Conservation (phyloP, 2,329 filamentous ascomycete genomes). For the Lasiodiplodia citricola region DNA sequence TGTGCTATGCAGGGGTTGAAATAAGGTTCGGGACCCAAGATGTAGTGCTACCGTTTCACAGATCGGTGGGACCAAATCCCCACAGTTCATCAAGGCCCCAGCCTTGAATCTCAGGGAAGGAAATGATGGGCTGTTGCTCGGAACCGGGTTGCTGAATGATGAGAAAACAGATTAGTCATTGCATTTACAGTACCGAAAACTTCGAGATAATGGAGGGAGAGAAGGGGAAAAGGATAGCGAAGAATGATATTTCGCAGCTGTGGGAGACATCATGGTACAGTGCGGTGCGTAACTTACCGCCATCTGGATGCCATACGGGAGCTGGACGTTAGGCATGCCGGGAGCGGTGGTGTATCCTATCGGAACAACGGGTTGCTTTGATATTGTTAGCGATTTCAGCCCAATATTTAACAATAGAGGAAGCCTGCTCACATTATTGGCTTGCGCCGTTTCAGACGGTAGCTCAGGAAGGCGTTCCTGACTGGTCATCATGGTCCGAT, state of each 20-base stretch:
- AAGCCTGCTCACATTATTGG: background rate
- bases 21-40: background rate
- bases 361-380: background rate
- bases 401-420: background rate
- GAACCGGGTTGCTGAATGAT: constrained; percentile 3
- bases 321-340: background rate
- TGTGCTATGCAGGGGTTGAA: background rate
- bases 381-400: background rate
- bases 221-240: background rate
- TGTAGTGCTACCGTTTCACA: background rate
- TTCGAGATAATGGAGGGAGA: background rate
- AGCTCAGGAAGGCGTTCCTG: constrained; percentile 15
- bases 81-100: constrained; percentile 24
- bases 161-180: background rate
- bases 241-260: background rate
- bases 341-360: background rate
- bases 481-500: constrained; percentile 8
- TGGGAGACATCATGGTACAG: background rate
- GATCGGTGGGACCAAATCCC: constrained; percentile 21
- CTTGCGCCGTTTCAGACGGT: background rate
- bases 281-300: background rate
- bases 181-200: no score
- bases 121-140: constrained; percentile 17
- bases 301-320: constrained; percentile 8
- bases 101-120: constrained; percentile 23